Conservation (phyloP, 208 protist species). For the Borovskyia barvae region DNA sequence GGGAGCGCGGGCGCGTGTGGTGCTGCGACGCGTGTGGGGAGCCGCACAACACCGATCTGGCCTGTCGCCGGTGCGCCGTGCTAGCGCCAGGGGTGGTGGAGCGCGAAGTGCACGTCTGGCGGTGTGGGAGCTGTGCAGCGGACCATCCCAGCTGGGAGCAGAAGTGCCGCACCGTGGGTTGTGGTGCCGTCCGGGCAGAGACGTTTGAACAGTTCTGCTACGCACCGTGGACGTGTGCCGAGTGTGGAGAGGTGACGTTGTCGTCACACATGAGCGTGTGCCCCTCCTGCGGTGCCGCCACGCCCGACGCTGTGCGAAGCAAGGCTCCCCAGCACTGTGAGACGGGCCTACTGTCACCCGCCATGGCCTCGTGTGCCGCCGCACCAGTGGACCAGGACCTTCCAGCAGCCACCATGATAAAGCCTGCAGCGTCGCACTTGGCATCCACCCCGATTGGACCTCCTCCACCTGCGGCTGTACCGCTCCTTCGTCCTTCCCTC, state of each 20-base stretch:
- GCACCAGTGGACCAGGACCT: too few species aligned
- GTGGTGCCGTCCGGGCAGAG: conserved; percentile 19
- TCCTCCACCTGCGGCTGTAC: neutral
- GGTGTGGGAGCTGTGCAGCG: conserved; percentile 29
- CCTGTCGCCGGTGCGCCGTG: conserved; percentile 37
- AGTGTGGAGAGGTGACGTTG: conserved; percentile 40
- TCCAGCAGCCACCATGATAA: too few species aligned
- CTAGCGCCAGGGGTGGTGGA: conserved; percentile 37
- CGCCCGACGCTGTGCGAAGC: neutral
- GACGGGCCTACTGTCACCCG: too few species aligned
- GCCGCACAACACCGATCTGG: conserved; percentile 23
- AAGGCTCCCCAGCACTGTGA: too few species aligned
- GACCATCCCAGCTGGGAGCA: conserved; percentile 39
- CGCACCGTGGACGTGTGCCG: conserved; percentile 44
- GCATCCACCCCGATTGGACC: neutral
- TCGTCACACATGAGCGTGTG: conserved; percentile 30
- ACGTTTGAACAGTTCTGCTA: conserved; percentile 20
- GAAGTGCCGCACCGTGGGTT: conserved; percentile 35
- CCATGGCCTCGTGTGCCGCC: too few species aligned
- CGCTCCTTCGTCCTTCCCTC: neutral
- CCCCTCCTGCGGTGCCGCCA: conserved; percentile 27
- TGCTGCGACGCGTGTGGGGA: conserved; percentile 32
- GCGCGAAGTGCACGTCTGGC: conserved; percentile 41
- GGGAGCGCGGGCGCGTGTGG: conserved; percentile 42
- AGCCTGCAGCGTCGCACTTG: neutral